Percentiles rank a stretch among this genome's conserved stretches.
These are phyloP conservation scores for Metschnikowia peoriensis DNA, from an alignment of 805 yeast genomes.

Conservation along the genomic window DNA sequence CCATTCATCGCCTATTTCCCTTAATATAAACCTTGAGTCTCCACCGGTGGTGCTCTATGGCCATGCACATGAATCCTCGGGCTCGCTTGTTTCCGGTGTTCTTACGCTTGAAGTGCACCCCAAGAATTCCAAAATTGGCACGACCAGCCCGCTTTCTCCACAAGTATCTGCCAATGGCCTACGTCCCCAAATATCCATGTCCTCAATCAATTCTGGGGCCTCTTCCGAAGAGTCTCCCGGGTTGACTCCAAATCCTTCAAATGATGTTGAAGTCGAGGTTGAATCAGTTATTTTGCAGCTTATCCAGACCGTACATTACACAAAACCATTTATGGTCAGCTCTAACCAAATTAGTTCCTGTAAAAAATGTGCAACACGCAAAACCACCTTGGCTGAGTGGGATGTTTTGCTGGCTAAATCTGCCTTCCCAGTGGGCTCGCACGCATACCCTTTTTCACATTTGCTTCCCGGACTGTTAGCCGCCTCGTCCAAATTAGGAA, in stretches of 20 bases:
- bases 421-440: slow-evolving; percentile 63
- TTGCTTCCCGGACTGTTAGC: slow-evolving; percentile 86
- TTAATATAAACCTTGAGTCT: slow-evolving; percentile 71
- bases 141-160: not conserved
- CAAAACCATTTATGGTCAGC: slow-evolving; percentile 64
- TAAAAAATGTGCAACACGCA: slow-evolving; percentile 52
- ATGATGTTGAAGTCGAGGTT: slow-evolving; percentile 22
- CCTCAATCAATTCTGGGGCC: not conserved
- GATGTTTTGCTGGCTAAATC: slow-evolving; percentile 64
- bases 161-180: not conserved
- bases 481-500: slow-evolving; percentile 69
- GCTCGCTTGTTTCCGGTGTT: slow-evolving; percentile 82
- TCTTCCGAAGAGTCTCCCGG: not conserved
- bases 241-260: not conserved
- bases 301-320: slow-evolving; percentile 66
- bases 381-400: slow-evolving; percentile 80
- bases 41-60: slow-evolving; percentile 93
- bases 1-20: slow-evolving; percentile 25
- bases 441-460: slow-evolving; percentile 90
- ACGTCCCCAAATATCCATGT: slow-evolving; percentile 5
- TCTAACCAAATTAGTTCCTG: slow-evolving; percentile 51
- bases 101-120: slow-evolving; percentile 45
- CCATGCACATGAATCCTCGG: slow-evolving; percentile 70
- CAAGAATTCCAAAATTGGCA: not conserved
- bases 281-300: slow-evolving; percentile 61